These are phyloP conservation scores for Lachnellula cervina DNA, from an alignment of 2,329 filamentous ascomycete genomes.

Conservation along the genomic window DNA sequence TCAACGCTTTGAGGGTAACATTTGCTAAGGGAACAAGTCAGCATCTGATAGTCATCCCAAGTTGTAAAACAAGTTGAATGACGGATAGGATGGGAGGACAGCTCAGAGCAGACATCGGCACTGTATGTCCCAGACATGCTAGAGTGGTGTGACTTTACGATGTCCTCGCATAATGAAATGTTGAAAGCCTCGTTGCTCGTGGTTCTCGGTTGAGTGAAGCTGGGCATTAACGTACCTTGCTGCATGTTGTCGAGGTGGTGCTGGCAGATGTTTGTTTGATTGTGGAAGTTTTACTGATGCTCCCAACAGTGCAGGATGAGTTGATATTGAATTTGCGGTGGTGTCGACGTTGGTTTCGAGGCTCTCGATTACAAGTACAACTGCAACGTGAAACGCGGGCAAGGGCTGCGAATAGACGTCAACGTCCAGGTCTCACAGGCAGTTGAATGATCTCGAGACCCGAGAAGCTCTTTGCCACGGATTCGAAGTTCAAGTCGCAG, in stretches of 20 bases:
- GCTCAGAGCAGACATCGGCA: no score
- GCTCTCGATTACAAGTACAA: background rate
- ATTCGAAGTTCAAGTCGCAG: background rate
- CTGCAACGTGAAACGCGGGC: background rate
- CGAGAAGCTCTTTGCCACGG: background rate
- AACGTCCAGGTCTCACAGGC: background rate
- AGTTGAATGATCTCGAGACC: background rate
- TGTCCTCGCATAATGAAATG: no score
- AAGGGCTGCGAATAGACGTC: background rate
- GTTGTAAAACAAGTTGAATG: background rate
- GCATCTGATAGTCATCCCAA: background rate
- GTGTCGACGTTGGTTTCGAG: background rate
- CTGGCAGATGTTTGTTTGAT: no score
- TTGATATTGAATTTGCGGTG: background rate
- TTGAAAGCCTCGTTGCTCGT: no score
- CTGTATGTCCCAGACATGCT: no score
- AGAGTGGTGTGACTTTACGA: no score
- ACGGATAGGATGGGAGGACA: background rate
- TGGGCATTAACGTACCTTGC: no score
- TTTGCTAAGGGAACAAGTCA: constrained; percentile 17
- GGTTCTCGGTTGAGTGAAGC: no score
- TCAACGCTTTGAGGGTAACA: constrained; percentile 21
- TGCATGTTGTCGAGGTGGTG: no score
- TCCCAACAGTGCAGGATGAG: no score
- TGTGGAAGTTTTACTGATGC: no score